These are phyloP conservation scores for Sistotremastrum niveocremeum DNA, from an alignment of 768 basidiomycete species.

Conservation along the genomic window DNA sequence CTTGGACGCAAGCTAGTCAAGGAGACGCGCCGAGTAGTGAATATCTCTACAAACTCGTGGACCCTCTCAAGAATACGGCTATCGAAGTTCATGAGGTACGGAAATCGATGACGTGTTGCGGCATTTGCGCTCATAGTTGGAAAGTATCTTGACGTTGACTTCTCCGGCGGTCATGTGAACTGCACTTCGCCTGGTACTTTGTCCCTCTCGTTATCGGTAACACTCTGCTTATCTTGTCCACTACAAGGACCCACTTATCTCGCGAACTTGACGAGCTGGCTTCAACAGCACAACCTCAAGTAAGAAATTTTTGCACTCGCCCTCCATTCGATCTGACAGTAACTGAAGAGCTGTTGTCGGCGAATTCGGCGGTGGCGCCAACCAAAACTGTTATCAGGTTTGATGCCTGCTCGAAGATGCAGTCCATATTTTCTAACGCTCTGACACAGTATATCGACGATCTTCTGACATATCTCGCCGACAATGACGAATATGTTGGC, in stretches of 20 bases:
- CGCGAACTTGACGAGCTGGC: constrained; percentile 27
- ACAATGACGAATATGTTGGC: constrained; percentile 33
- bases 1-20: constrained; percentile 23
- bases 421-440: background rate
- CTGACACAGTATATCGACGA: constrained; percentile 20
- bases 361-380: constrained; percentile 34
- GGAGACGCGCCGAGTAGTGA: constrained; percentile 27
- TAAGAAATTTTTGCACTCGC: constrained; percentile 4
- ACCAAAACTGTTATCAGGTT: constrained; percentile 20
- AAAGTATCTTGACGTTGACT: constrained; percentile 24
- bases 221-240: background rate
- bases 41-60: constrained; percentile 26
- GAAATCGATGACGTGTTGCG: background rate
- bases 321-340: background rate
- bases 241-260: constrained; percentile 22
- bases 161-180: constrained; percentile 27
- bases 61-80: constrained; percentile 29
- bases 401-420: background rate
- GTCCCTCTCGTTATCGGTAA: background rate
- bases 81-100: constrained; percentile 30
- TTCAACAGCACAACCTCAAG: constrained; percentile 30
- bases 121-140: background rate
- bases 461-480: constrained; percentile 25
- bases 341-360: constrained; percentile 26
- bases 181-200: constrained; percentile 26